Evolutionary conservation across 2,329 filamentous ascomycete genomes (phyloP), one percentile per base, ranked within the genome.

Genomic region (Cadophora sp.): DNA sequence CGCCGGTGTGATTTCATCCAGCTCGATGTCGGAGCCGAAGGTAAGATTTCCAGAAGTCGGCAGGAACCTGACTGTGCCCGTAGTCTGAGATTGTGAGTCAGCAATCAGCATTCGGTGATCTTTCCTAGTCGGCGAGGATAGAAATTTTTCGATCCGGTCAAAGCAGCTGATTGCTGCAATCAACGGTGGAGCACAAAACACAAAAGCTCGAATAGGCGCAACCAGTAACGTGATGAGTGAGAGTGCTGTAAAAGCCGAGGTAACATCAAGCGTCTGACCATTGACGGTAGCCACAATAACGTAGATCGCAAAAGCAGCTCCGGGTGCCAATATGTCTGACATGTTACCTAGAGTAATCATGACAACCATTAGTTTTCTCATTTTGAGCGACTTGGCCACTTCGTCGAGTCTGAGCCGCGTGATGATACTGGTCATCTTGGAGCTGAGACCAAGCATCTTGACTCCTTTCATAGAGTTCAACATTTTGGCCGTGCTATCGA

Each of bases 191-290:
- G 81, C 73, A 0, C 72, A 72, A 66, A 81, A 79, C 37, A 83
- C 80, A 66, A 83, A 72, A 56, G 74, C 76, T 31, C 79, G 79
- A 4, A 83, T 74, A 3, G 81, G 81, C 8, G 76, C 74, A 1
- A 77, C 72, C n/a, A 83, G 71, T 0, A 83, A 72, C 0, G 79
- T 69, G 27, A 83, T 78, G 19, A 81, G 79, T 1, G 82, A 81
- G 0, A 83, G 65, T 0, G 79, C 78, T 0, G 82, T 81, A 60
- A 83, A 83, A 19, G 82, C 73, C 67, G n/a, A 69, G 9, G 71
- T 62, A 4, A 69, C 66, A 64, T 71, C 65, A 8, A 75, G 64
- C 37, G 69, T 77, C 51, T 77, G 69, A 16, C 73, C 75, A 4
- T 78, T 77, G n/a, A 67, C 64, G 0, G 67, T 71, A 1, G 77